A percentile compares a stretch with the other conserved stretches of the same genome.
phyloP scores from a whole-genome alignment of 2,329 filamentous ascomycete genomes.

The Trichophaea hybrida region DNA sequence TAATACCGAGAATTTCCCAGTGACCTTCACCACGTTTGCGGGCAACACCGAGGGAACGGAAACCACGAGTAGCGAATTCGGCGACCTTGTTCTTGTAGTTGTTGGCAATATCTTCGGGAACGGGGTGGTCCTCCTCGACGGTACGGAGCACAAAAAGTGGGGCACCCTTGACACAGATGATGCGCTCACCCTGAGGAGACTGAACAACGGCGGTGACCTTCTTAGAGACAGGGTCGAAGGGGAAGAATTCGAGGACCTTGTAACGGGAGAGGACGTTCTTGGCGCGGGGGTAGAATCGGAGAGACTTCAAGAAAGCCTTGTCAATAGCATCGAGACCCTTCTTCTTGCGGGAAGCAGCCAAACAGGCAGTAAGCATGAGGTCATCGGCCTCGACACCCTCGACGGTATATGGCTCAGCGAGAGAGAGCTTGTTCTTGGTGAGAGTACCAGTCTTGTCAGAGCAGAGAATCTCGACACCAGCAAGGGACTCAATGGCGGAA shows the following conservation, averaged over 20 bases:
- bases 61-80: slow-evolving; percentile 83
- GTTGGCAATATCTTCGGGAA: slow-evolving; percentile 61
- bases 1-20: slow-evolving; percentile 89
- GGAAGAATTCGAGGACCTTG: slow-evolving; percentile 69
- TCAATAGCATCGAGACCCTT: slow-evolving; percentile 92
- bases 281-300: slow-evolving; percentile 67
- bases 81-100: slow-evolving; percentile 87
- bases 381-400: slow-evolving; percentile 71
- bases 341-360: slow-evolving; percentile 84
- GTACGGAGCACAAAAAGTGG: slow-evolving; percentile 77
- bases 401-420: slow-evolving; percentile 72
- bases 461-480: slow-evolving; percentile 85
- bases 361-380: slow-evolving; percentile 80
- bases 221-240: slow-evolving; percentile 87
- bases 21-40: slow-evolving; percentile 67
- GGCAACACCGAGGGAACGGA: slow-evolving; percentile 84
- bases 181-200: slow-evolving; percentile 68
- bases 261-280: slow-evolving; percentile 71
- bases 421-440: slow-evolving; percentile 86
- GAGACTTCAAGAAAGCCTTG: slow-evolving; percentile 81
- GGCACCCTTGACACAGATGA: slow-evolving; percentile 81
- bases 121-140: slow-evolving; percentile 69
- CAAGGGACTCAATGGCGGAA: slow-evolving; percentile 78
- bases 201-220: slow-evolving; percentile 76
- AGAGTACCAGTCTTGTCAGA: slow-evolving; percentile 89